Percentiles rank a stretch among this genome's conserved stretches.
Conservation (phyloP, 1,284 basidiomycete species). For the Puccinia polysora region DNA sequence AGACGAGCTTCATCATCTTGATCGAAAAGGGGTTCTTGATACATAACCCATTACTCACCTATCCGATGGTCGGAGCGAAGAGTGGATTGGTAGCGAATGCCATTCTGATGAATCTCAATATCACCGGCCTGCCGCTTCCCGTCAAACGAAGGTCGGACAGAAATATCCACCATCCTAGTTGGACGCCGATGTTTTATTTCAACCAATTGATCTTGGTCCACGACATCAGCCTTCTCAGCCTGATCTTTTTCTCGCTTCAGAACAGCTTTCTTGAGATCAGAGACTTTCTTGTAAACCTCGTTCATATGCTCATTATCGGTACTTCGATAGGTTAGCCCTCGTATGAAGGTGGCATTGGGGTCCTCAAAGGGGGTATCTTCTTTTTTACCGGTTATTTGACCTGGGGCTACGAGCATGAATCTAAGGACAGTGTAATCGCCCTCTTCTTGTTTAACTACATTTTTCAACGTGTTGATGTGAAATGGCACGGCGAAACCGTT, state of each 20-base stretch:
- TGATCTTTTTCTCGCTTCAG: constrained; percentile 96
- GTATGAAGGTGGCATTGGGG: constrained; percentile 91
- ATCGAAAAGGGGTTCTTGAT: background rate
- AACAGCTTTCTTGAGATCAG: constrained; percentile 89
- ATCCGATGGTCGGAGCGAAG: constrained; percentile 73
- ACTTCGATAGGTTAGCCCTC: constrained; percentile 89
- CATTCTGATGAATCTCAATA: constrained; percentile 96
- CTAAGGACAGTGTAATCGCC: constrained; percentile 89
- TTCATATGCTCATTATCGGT: constrained; percentile 83
- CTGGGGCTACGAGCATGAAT: constrained; percentile 98
- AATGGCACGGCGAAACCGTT: constrained; percentile 95
- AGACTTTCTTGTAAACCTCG: constrained; percentile 82
- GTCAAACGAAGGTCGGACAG: constrained; percentile 85
- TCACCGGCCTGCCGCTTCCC: constrained; percentile 82
- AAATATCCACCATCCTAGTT: constrained; percentile 72
- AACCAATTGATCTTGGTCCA: constrained; percentile 84
- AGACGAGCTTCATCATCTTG: background rate
- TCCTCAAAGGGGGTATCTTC: constrained; percentile 99
- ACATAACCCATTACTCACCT: constrained; percentile 32
- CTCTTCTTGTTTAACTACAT: constrained; percentile 94
- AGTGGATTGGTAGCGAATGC: constrained; percentile 85
- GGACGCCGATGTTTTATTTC: constrained; percentile 64
- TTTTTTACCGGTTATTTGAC: constrained; percentile 95
- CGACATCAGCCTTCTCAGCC: constrained; percentile 95
- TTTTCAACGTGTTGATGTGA: constrained; percentile 98